Conservation (phyloP, 805 yeast genomes). For the Candida maris region DNA sequence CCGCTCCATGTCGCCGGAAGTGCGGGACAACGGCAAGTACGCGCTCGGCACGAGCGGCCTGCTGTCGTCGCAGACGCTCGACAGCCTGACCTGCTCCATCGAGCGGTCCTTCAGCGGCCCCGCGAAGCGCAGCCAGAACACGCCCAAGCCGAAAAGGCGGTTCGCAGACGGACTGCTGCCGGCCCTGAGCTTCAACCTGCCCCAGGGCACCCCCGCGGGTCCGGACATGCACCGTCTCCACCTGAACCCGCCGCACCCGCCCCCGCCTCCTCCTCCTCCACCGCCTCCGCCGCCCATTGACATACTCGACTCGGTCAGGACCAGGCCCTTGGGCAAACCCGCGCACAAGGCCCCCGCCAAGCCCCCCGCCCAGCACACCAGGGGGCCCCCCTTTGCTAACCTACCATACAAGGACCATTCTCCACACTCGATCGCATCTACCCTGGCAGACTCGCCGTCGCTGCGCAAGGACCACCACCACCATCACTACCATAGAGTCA, state of each 20-base stretch:
- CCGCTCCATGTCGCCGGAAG: neutral
- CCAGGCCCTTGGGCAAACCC: too few relatives aligned
- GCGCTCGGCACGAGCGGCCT: conserved; percentile 16
- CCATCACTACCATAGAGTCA: neutral
- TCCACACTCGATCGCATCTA: too few relatives aligned
- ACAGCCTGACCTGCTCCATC: conserved; percentile 16
- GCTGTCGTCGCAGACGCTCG: conserved; percentile 14
- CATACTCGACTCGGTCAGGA: too few relatives aligned
- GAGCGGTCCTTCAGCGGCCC: conserved; percentile 16
- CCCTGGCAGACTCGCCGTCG: too few relatives aligned
- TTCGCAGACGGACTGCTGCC: conserved; percentile 3
- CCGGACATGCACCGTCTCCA: neutral
- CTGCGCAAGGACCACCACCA: neutral
- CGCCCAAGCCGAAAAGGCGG: conserved; percentile 1
- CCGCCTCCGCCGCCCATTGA: conserved; percentile 1
- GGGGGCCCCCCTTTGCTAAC: too few relatives aligned
- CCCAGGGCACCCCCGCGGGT: neutral
- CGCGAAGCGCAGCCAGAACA: conserved; percentile 1
- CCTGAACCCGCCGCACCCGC: conserved; percentile 1
- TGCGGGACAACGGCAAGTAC: conserved; percentile 8
- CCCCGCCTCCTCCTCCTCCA: conserved; percentile 21
- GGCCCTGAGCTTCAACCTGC: conserved; percentile 1
- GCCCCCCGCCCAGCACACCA: too few relatives aligned
- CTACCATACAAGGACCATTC: too few relatives aligned
- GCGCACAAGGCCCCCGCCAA: too few relatives aligned